These are phyloP conservation scores for Aspergillus incahuasiensis DNA, from an alignment of 495 filamentous ascomycete genomes.

Conservation along the genomic window DNA sequence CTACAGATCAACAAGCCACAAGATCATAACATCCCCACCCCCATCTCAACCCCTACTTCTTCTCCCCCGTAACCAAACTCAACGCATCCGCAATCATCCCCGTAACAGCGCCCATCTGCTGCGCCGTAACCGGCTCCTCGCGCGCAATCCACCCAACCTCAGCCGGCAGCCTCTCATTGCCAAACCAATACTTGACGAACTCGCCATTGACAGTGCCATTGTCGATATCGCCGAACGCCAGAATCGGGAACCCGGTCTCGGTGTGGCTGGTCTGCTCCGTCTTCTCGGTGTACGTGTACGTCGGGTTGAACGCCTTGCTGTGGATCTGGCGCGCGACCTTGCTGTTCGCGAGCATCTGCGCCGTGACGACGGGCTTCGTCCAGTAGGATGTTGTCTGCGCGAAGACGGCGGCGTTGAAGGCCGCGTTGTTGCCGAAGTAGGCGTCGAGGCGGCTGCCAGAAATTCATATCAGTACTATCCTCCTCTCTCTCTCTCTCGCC, in stretches of 20 bases:
- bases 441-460: slow-evolving; percentile 36
- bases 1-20: not conserved
- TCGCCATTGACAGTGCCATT: slow-evolving; percentile 30
- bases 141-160: slow-evolving; percentile 38
- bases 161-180: slow-evolving; percentile 43
- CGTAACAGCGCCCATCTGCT: slow-evolving; percentile 12
- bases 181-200: slow-evolving; percentile 44
- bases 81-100: slow-evolving; percentile 17
- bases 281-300: slow-evolving; percentile 28
- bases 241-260: slow-evolving; percentile 42
- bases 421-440: slow-evolving; percentile 36
- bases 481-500: too few species aligned
- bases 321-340: slow-evolving; percentile 38
- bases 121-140: slow-evolving; percentile 9
- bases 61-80: slow-evolving; percentile 9
- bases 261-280: slow-evolving; percentile 39
- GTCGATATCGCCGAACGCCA: slow-evolving; percentile 38
- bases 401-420: slow-evolving; percentile 46
- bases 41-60: not conserved
- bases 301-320: slow-evolving; percentile 44
- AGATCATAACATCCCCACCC: not conserved
- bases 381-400: slow-evolving; percentile 41
- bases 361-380: slow-evolving; percentile 31
- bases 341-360: slow-evolving; percentile 39
- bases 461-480: too few species aligned